Evolutionary conservation across 2,329 filamentous ascomycete species (phyloP).

Genomic region (Alternaria rosae): DNA sequence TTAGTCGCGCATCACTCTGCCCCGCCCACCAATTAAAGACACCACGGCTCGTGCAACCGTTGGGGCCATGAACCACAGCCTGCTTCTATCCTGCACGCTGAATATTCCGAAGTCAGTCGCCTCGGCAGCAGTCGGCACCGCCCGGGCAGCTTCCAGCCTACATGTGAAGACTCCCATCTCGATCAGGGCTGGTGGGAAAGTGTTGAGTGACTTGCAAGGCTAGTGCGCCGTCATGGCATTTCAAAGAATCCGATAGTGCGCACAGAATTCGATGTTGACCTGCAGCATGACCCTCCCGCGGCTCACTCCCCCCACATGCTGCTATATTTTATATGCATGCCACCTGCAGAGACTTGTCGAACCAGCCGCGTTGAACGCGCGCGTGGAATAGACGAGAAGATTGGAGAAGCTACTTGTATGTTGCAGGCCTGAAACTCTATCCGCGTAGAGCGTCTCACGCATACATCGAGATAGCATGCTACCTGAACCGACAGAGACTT

Average conservation of each 20-base stretch:
- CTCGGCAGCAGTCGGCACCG: not conserved
- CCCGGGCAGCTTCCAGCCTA: not conserved
- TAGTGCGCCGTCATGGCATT: slow-evolving; percentile 15
- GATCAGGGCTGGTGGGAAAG: not conserved
- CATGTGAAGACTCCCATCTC: not conserved
- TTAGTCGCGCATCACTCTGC: slow-evolving; percentile 9
- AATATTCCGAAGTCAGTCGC: not conserved
- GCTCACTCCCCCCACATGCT: slow-evolving; percentile 2
- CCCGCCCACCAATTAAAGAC: slow-evolving; percentile 2
- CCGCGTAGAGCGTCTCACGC: not conserved
- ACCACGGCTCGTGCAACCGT: not conserved
- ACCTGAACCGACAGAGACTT: not conserved
- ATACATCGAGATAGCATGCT: not conserved
- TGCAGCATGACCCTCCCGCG: slow-evolving; percentile 1
- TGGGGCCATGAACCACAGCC: not conserved
- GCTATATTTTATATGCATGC: not conserved
- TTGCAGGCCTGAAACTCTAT: not conserved
- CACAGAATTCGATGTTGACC: slow-evolving; percentile 15
- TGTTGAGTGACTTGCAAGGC: slow-evolving; percentile 1
- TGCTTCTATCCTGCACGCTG: not conserved
- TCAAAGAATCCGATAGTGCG: slow-evolving; percentile 15
- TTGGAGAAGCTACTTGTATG: not conserved
- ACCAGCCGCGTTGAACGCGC: not conserved
- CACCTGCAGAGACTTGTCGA: not conserved
- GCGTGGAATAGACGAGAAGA: not conserved